phyloP scores from a whole-genome alignment of 805 yeast species.

The Starmerella tilneyi region DNA sequence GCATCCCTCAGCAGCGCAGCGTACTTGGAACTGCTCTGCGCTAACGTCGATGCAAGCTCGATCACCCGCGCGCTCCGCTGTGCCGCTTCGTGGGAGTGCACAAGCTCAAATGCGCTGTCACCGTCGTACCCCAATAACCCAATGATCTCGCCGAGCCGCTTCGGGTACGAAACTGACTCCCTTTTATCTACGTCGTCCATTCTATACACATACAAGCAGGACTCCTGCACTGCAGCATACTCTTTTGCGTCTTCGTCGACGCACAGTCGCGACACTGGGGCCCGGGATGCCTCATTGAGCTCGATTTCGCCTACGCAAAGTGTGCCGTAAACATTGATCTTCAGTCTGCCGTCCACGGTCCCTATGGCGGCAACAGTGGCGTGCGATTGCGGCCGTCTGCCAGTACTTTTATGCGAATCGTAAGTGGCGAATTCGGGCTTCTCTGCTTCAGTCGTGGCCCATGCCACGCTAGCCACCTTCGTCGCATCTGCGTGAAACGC shows the following conservation, averaged over 20 bases:
- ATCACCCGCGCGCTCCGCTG: conserved; percentile 2
- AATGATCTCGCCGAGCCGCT: not conserved
- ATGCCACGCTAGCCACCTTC: conserved; percentile 4
- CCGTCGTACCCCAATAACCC: not conserved
- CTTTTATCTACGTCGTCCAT: not conserved
- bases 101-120: not conserved
- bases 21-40: not conserved
- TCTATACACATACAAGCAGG: not conserved
- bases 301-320: conserved; percentile 28
- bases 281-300: not conserved
- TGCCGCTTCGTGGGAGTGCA: not conserved
- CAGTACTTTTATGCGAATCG: not conserved
- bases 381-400: not conserved
- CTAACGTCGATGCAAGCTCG: not conserved
- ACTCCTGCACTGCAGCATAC: conserved; percentile 13
- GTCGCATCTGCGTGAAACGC: not conserved
- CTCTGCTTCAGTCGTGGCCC: not conserved
- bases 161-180: not conserved
- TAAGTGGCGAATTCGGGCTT: not conserved
- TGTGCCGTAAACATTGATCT: conserved; percentile 31
- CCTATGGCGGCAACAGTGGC: conserved; percentile 27
- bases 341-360: conserved; percentile 24
- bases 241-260: conserved; percentile 5
- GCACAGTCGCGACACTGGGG: conserved; percentile 6
- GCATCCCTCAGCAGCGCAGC: not conserved